Percentiles rank a stretch among this genome's conserved stretches.
These are phyloP conservation scores for Leavenworthia alabamica DNA, from an alignment of 345 rosid species.

Conservation along the genomic window DNA sequence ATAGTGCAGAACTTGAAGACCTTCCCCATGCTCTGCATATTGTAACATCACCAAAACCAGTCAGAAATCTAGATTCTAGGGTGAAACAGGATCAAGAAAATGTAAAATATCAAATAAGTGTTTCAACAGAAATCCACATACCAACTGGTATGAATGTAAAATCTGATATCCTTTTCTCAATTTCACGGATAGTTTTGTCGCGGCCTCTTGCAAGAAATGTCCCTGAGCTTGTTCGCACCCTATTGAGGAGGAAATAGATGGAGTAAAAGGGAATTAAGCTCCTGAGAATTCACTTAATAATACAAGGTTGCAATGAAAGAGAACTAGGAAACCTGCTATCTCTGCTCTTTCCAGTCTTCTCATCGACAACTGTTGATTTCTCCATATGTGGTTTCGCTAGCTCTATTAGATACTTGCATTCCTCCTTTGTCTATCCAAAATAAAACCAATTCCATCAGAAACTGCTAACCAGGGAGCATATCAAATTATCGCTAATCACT, in stretches of 20 bases:
- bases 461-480: background rate
- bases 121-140: conserved; percentile 24
- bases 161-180: conserved; percentile 87
- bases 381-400: conserved; percentile 79
- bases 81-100: conserved; percentile 1
- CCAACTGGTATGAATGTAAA: conserved; percentile 85
- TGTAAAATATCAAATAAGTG: background rate
- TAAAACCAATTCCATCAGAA: background rate
- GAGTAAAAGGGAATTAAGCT: background rate
- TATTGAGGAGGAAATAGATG: conserved; percentile 18
- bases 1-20: conserved; percentile 89
- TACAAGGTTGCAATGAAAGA: background rate
- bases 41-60: background rate
- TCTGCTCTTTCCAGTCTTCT: conserved; percentile 73
- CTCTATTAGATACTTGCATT: conserved; percentile 68
- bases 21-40: conserved; percentile 84
- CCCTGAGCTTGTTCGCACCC: conserved; percentile 91
- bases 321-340: conserved; percentile 63
- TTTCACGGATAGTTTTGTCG: conserved; percentile 60
- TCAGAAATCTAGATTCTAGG: background rate
- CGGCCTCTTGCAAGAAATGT: conserved; percentile 74
- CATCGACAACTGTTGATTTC: conserved; percentile 82
- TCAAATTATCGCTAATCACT: background rate
- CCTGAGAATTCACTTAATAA: background rate
- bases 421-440: conserved; percentile 57